These are phyloP conservation scores for Suhomyces choctaworum DNA, from an alignment of 1,139 yeast genomes.

Conservation along the genomic window DNA sequence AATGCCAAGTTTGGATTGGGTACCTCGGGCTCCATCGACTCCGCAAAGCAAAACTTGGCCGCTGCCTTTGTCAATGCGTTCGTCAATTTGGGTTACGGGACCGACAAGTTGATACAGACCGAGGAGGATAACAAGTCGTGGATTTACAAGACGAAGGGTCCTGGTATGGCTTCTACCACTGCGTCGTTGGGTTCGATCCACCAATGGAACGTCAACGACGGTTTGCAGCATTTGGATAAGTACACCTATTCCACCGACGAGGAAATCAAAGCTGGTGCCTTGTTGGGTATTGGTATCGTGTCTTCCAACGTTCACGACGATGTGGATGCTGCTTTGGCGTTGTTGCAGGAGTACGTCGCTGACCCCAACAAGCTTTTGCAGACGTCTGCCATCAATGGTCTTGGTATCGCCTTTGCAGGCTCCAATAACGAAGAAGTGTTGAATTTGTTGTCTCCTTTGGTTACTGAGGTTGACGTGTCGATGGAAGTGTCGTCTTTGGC, in stretches of 20 bases:
- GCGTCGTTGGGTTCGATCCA: conserved; percentile 89
- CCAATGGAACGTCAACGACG: conserved; percentile 90
- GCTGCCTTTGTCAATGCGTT: conserved; percentile 91
- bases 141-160: conserved; percentile 90
- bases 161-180: conserved; percentile 91
- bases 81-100: conserved; percentile 86
- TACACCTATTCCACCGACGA: conserved; percentile 83
- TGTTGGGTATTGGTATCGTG: conserved; percentile 93
- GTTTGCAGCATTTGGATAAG: conserved; percentile 86
- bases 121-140: conserved; percentile 74
- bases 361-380: conserved; percentile 56
- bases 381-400: conserved; percentile 82
- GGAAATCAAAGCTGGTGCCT: conserved; percentile 93
- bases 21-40: conserved; percentile 72
- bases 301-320: conserved; percentile 95
- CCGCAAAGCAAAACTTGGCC: conserved; percentile 96
- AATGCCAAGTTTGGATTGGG: conserved; percentile 57
- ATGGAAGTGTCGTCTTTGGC: conserved; percentile 84
- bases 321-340: conserved; percentile 86
- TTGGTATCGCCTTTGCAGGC: conserved; percentile 95
- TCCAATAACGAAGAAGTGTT: conserved; percentile 84
- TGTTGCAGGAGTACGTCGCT: conserved; percentile 76
- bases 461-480: conserved; percentile 73
- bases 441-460: conserved; percentile 77
- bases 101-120: conserved; percentile 77